Base-by-base conservation (phyloP, 371 early-diverging fungal species). In the Mortierella sp. region DNA sequence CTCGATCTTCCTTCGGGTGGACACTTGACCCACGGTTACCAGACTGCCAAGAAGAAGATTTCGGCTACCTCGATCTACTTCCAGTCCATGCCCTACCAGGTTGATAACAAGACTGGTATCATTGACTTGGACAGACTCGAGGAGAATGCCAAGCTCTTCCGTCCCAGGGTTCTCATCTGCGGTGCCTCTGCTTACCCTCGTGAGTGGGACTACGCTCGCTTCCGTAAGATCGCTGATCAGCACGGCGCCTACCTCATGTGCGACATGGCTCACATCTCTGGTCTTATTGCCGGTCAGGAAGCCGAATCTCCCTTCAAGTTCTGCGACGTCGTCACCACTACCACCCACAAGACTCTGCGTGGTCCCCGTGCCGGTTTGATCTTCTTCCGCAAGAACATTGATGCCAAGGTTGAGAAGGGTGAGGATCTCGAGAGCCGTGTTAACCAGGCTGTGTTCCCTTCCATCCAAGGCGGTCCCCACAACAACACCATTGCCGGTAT, bases 11-110 rank as follows among this genome's bases (percentile, higher is more conserved):
- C 98, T 23, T 95, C 98, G 50, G 99, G 99, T 82, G 99, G 99
- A 13, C 99, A 99, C 79, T 91, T 99, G 86, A 97, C 99, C 42
- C 99, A 99, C 87, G 99, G 99, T 38, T 99, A 97, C 88, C 98
- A 99, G 87, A 99, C 99, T 21, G 91, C 91, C 85, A 98, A 96
- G 85, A 98, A 96, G 90, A 99, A 99, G 90, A 96, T 99, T 79
- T 98, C 98, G 38, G 90, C 96, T 54, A 92, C 95, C 56, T 97
- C 98, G 51, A 92, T 95, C 72, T 99, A 96, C 88, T 99, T 99
- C 87, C 94, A 96, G 83, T 95, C 98, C 30, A 93, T 97, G 94
- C 98, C 98, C 38, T 99, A 99, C 86, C 95, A 93, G 71, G 92
- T 96, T 13, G 89, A 95, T 80, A 78, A 85, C 55, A 78, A 86